A percentile compares a stretch with the other conserved stretches of the same genome.
phyloP scores from a whole-genome alignment of 2,329 filamentous ascomycete species.

The Botrytis aclada region DNA sequence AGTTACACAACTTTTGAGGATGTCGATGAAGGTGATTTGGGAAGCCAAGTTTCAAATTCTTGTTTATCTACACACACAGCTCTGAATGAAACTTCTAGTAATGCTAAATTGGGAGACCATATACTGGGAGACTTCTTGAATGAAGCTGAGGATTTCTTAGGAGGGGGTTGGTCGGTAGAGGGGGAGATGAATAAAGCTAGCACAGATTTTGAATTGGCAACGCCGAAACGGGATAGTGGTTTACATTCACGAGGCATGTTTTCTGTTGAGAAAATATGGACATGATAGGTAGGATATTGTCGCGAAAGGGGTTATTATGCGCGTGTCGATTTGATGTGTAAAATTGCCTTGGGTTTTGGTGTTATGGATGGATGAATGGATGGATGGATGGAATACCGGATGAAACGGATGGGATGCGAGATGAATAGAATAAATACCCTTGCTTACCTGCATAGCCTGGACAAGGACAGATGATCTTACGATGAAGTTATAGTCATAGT shows the following conservation, averaged over 20 bases:
- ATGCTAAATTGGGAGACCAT: slow-evolving; percentile 13
- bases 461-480: not conserved
- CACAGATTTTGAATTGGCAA: not conserved
- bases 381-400: not conserved
- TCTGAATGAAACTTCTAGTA: slow-evolving; percentile 39
- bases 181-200: slow-evolving; percentile 37
- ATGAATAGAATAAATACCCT: slow-evolving; percentile 5
- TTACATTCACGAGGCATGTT: slow-evolving; percentile 28
- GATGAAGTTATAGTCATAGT: not conserved
- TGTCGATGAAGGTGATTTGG: not conserved
- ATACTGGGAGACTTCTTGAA: not conserved
- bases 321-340: not conserved
- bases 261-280: slow-evolving; percentile 23
- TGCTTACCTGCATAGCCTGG: not conserved
- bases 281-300: slow-evolving; percentile 16
- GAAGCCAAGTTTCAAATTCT: not conserved
- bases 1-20: not conserved
- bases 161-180: slow-evolving; percentile 41
- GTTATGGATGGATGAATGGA: not conserved
- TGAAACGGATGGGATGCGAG: not conserved
- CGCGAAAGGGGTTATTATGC: not conserved
- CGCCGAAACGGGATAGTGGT: slow-evolving; percentile 16
- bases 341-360: slow-evolving; percentile 4
- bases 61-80: slow-evolving; percentile 27
- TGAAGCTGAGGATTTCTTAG: slow-evolving; percentile 34